Conservation (phyloP, 306 rosid species). For the Cicer bijugum region DNA sequence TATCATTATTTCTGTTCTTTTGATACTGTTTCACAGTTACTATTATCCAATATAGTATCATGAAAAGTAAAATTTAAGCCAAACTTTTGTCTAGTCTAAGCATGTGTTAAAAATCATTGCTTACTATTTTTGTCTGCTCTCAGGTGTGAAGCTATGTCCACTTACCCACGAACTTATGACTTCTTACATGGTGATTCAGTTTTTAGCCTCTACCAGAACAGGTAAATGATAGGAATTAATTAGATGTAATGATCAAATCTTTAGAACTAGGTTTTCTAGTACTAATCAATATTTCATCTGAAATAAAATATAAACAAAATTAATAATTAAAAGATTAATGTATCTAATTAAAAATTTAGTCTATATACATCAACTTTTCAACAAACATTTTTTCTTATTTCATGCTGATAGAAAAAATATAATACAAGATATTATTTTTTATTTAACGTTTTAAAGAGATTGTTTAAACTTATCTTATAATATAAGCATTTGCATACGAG, state of each 20-base stretch:
- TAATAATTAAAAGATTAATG: too few relatives aligned
- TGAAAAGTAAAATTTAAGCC: not conserved
- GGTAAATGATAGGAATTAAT: constrained; percentile 51
- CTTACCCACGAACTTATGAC: constrained; percentile 92
- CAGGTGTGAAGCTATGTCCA: constrained; percentile 98
- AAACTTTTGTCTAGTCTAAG: constrained; percentile 1
- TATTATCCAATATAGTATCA: constrained; percentile 22
- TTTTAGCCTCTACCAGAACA: constrained; percentile 73
- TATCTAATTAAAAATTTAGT: too few relatives aligned
- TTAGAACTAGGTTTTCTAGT: not conserved
- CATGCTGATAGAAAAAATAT: not conserved
- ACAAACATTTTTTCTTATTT: too few relatives aligned
- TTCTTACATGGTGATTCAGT: constrained; percentile 88
- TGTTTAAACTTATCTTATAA: not conserved
- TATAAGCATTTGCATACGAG: not conserved
- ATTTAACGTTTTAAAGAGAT: not conserved
- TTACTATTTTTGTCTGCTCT: constrained; percentile 35
- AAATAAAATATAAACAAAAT: too few relatives aligned
- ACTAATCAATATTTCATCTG: not conserved
- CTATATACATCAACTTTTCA: too few relatives aligned
- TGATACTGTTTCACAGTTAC: constrained; percentile 27
- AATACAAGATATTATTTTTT: not conserved
- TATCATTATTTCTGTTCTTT: constrained; percentile 20
- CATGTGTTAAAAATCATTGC: constrained; percentile 35
- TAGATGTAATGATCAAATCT: constrained; percentile 7